Conservation (phyloP, 257 asterid species). For the Solanum paucissectum region DNA sequence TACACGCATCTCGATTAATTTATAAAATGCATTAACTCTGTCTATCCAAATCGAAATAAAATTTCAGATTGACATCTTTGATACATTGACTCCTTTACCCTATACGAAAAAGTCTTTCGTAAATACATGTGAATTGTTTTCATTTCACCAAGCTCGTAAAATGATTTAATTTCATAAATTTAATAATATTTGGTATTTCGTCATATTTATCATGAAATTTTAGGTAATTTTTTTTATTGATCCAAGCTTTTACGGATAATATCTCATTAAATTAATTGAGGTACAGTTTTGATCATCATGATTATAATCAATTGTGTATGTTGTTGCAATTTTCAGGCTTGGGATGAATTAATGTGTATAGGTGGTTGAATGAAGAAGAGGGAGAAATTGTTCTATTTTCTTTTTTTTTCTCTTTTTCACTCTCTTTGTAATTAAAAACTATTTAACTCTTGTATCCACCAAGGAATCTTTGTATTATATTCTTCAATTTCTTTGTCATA, state of each 20-base stretch:
- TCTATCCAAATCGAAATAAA: not conserved
- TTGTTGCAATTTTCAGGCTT: not conserved
- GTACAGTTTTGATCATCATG: fast-evolving
- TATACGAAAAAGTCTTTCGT: not conserved
- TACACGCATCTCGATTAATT: not conserved
- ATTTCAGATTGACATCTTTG: not conserved
- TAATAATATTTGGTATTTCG: not conserved
- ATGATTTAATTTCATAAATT: not conserved
- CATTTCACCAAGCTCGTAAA: not conserved
- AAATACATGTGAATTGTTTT: too few relatives aligned
- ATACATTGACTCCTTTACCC: too few relatives aligned
- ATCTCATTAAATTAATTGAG: too few relatives aligned
- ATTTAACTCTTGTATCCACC: not conserved
- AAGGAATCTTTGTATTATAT: not conserved
- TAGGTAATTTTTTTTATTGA: not conserved
- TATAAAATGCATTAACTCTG: not conserved
- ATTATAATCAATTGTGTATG: not conserved
- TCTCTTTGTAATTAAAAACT: not conserved
- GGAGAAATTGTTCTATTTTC: not conserved
- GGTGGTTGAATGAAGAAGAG: not conserved
- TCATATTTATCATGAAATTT: not conserved
- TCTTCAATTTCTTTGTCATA: not conserved
- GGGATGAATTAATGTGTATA: not conserved
- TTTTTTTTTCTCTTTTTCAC: not conserved
- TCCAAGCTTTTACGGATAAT: not conserved